Evolutionary conservation across 768 basidiomycete species (phyloP).

Genomic region (Russula virescens): DNA sequence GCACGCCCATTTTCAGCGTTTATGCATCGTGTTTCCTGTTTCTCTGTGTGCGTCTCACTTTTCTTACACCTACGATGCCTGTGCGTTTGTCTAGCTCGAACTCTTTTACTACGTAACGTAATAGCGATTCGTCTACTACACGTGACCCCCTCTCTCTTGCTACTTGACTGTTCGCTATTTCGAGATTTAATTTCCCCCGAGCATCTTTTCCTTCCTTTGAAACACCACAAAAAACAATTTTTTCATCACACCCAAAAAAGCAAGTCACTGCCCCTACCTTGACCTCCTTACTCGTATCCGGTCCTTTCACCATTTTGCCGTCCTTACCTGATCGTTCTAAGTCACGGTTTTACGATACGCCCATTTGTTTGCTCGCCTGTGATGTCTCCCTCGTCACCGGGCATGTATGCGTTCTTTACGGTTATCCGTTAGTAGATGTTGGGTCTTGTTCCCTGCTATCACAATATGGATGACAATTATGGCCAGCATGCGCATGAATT

Average conservation of each 20-base stretch:
- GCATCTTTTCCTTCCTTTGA: slow-evolving; percentile 14
- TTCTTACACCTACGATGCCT: slow-evolving; percentile 7
- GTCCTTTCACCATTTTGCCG: slow-evolving; percentile 23
- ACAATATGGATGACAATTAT: slow-evolving; percentile 23
- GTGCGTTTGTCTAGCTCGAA: slow-evolving; percentile 8
- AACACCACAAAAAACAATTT: slow-evolving; percentile 2
- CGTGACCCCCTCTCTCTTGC: background rate
- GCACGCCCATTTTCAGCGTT: background rate
- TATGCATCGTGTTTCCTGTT: slow-evolving; percentile 6
- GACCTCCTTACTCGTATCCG: slow-evolving; percentile 12
- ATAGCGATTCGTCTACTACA: slow-evolving; percentile 11
- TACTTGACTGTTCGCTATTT: slow-evolving; percentile 14
- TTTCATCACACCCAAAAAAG: slow-evolving; percentile 13
- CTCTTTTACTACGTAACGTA: slow-evolving; percentile 8
- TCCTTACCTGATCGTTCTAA: slow-evolving; percentile 21
- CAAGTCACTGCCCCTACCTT: slow-evolving; percentile 8
- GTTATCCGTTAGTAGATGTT: slow-evolving; percentile 13
- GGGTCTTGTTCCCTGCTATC: slow-evolving; percentile 1
- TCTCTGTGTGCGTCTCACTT: slow-evolving; percentile 11
- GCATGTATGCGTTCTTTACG: slow-evolving; percentile 10
- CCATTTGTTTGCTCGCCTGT: slow-evolving; percentile 3
- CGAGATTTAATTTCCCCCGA: background rate
- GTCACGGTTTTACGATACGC: slow-evolving; percentile 18
- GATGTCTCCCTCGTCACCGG: slow-evolving; percentile 5
- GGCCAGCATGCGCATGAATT: background rate